Conservation (phyloP, 169 alveolate genomes). For the Amoebophrya sp. region DNA sequence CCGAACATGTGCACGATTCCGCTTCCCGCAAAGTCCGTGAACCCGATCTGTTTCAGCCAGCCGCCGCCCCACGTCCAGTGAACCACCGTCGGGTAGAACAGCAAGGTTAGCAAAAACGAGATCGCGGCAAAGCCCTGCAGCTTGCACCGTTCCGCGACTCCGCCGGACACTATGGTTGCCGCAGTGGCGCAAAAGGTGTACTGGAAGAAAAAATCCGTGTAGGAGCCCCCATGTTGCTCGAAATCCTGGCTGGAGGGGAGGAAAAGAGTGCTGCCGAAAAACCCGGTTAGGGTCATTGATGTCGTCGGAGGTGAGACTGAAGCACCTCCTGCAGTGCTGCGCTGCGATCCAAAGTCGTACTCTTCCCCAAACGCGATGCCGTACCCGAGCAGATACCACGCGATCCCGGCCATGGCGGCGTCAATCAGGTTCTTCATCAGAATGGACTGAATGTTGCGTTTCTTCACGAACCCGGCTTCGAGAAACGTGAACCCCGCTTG, state of each 20-base stretch:
- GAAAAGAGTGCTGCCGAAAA: too few species aligned
- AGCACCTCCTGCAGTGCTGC: too few species aligned
- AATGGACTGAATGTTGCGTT: neutral
- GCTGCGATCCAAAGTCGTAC: neutral
- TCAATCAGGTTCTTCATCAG: conserved; percentile 24
- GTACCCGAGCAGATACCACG: conserved; percentile 15
- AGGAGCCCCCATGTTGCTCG: too few species aligned
- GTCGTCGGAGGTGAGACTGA: too few species aligned
- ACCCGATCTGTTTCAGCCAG: neutral
- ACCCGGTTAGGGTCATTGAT: too few species aligned
- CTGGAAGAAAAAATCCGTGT: neutral
- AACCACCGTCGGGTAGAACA: neutral
- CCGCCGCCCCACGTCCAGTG: neutral
- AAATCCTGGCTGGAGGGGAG: too few species aligned
- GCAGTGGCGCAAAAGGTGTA: conserved; percentile 17
- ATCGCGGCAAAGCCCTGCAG: conserved; percentile 2
- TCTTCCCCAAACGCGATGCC: conserved; percentile 17
- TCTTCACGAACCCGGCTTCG: neutral
- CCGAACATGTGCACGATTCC: conserved; percentile 24
- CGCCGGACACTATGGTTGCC: conserved; percentile 19
- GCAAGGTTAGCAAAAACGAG: neutral
- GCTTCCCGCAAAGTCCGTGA: neutral
- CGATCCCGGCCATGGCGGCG: neutral
- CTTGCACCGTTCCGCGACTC: conserved; percentile 20
- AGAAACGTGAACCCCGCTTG: conserved; percentile 18